Percentiles rank a stretch among this genome's conserved stretches.
phyloP scores from a whole-genome alignment of 768 basidiomycete species.

The Cystofilobasidium capitatum region DNA sequence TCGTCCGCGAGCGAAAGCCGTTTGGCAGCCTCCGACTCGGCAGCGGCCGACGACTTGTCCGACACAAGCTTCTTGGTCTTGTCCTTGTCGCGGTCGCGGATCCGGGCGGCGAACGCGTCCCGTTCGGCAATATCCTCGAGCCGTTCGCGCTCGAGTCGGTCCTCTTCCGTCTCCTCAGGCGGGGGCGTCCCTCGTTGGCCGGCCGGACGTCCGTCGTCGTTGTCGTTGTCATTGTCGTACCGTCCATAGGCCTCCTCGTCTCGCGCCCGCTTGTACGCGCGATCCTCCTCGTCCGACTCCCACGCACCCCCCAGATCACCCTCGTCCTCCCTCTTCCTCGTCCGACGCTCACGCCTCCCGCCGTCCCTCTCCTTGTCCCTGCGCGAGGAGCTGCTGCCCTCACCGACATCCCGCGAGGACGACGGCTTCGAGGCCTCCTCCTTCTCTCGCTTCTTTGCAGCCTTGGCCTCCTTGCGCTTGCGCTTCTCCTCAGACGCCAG shows the following conservation, averaged over 20 bases:
- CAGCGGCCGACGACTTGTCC: conserved; percentile 73
- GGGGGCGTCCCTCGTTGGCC: conserved; percentile 29
- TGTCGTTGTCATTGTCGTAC: neutral
- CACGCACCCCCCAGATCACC: neutral
- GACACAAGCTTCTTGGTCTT: conserved; percentile 82
- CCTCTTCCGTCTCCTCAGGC: conserved; percentile 60
- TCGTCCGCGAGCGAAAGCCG: conserved; percentile 76
- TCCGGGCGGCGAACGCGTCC: conserved; percentile 85
- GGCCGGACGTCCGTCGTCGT: conserved; percentile 8
- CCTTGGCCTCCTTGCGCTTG: conserved; percentile 19
- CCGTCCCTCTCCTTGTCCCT: conserved; percentile 72
- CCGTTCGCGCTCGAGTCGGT: conserved; percentile 61
- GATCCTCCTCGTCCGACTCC: conserved; percentile 39
- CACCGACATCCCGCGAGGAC: conserved; percentile 27
- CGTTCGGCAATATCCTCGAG: conserved; percentile 71
- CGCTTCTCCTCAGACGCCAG: conserved; percentile 42
- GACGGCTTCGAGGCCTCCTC: conserved; percentile 11
- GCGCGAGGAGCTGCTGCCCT: conserved; percentile 53
- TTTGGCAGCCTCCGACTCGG: conserved; percentile 70
- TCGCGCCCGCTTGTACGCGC: conserved; percentile 6
- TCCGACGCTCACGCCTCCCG: conserved; percentile 38
- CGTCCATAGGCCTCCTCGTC: conserved; percentile 22
- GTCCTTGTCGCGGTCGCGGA: conserved; percentile 70
- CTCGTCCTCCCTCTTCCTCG: conserved; percentile 29
- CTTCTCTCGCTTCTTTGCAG: conserved; percentile 29